These are phyloP conservation scores for Leishmania aethiopica DNA, from an alignment of 208 protist genomes.

Conservation along the genomic window DNA sequence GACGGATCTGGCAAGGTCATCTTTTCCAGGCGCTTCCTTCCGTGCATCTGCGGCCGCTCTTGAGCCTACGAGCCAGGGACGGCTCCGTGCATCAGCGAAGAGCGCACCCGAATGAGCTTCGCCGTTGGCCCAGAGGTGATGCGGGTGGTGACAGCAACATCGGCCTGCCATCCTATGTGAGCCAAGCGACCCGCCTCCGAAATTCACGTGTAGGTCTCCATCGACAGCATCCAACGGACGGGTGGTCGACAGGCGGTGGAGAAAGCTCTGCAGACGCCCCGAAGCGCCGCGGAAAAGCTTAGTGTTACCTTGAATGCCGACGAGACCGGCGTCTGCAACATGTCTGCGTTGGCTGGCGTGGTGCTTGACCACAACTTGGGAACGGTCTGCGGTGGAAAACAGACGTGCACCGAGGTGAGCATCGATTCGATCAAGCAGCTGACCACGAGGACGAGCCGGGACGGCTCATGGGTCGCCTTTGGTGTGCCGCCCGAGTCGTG, in stretches of 20 bases:
- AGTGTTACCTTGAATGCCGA: neutral
- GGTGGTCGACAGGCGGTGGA: neutral
- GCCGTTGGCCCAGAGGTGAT: too few relatives aligned
- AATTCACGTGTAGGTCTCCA: neutral
- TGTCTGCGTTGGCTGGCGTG: neutral
- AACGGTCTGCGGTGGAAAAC: neutral
- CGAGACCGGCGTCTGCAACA: neutral
- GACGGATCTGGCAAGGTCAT: too few relatives aligned
- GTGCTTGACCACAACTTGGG: neutral
- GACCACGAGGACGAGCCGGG: neutral
- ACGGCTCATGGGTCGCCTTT: neutral
- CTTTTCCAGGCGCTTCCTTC: too few relatives aligned
- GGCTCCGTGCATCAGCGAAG: too few relatives aligned
- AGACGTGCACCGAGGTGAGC: neutral
- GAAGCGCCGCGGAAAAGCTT: neutral
- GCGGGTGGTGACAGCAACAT: neutral
- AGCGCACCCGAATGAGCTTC: too few relatives aligned
- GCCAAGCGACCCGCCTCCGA: neutral
- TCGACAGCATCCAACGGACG: slow-evolving; percentile 7
- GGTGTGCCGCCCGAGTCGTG: neutral
- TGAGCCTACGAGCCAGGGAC: too few relatives aligned
- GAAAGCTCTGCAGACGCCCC: neutral
- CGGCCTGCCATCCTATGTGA: neutral
- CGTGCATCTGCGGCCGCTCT: too few relatives aligned
- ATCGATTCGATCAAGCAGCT: neutral